Evolutionary conservation across 257 asterid genomes (phyloP).

Genomic region (Solanum bulbocastanum): DNA sequence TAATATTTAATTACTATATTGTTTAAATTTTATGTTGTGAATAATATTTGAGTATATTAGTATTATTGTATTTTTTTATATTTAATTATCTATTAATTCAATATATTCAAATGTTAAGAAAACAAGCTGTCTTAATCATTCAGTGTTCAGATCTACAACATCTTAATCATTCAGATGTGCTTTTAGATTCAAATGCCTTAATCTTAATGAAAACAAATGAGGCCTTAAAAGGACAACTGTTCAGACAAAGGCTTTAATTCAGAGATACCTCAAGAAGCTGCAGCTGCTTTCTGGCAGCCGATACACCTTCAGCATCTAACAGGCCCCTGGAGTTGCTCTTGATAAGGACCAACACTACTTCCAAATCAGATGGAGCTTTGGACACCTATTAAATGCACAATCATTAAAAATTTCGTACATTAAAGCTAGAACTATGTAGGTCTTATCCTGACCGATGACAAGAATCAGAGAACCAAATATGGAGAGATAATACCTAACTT

Average conservation of each 20-base stretch:
- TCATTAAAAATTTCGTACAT: background rate
- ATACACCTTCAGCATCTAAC: slow-evolving; percentile 55
- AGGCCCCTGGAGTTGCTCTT: slow-evolving; percentile 66
- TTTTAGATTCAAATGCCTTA: background rate
- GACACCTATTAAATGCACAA: slow-evolving; percentile 42
- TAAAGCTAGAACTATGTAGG: background rate
- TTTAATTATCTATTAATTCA: background rate
- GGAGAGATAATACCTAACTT: background rate
- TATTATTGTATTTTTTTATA: background rate
- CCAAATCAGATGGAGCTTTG: slow-evolving; percentile 90
- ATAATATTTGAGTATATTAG: background rate
- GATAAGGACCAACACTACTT: slow-evolving; percentile 70
- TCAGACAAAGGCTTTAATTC: background rate
- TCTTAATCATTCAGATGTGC: background rate
- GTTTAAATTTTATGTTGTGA: background rate
- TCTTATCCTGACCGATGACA: background rate
- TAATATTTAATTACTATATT: too few relatives aligned
- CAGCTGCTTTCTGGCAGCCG: slow-evolving; percentile 67
- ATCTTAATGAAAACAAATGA: background rate
- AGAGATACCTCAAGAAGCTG: slow-evolving; percentile 77
- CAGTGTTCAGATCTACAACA: background rate
- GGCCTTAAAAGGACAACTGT: background rate
- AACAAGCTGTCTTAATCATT: background rate
- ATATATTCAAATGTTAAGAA: background rate
- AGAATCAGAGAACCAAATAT: background rate